Conservation (phyloP, 192 early-diverging fungal species). For the Obelidium mucronatum region DNA sequence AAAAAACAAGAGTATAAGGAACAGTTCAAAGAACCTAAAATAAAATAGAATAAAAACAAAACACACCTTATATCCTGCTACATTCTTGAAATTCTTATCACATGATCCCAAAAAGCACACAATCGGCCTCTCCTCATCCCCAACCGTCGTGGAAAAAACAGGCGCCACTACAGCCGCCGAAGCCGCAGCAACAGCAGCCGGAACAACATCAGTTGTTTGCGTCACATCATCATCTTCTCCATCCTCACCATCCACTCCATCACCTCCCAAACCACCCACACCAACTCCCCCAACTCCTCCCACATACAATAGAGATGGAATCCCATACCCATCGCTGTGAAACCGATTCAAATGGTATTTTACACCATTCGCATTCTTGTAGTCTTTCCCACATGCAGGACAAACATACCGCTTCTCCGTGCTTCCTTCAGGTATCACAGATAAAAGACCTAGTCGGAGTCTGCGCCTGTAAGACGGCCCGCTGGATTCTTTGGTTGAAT, state of each 20-base stretch:
- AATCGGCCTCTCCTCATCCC: slow-evolving; percentile 24
- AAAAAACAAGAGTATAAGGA: not conserved
- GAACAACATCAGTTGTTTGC: not conserved
- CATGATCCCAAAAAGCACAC: slow-evolving; percentile 84
- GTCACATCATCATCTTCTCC: not conserved
- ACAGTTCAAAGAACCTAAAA: not conserved
- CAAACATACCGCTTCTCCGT: slow-evolving; percentile 17
- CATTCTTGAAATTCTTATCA: slow-evolving; percentile 93
- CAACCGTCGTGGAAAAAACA: not conserved
- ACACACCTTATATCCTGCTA: slow-evolving; percentile 81
- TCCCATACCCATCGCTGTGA: slow-evolving; percentile 10
- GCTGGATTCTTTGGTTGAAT: not conserved
- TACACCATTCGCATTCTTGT: slow-evolving; percentile 96
- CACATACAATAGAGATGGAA: slow-evolving; percentile 12
- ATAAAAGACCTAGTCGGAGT: slow-evolving; percentile 13
- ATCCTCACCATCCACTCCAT: not conserved
- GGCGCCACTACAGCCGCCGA: too few relatives aligned
- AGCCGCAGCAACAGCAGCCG: not conserved
- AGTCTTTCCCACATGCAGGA: slow-evolving; percentile 57
- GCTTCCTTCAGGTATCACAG: not conserved
- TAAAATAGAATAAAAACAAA: not conserved
- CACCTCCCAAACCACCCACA: not conserved
- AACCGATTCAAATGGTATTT: slow-evolving; percentile 92
- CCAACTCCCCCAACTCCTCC: not conserved
- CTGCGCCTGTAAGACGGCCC: not conserved